Evolutionary conservation across 805 yeast genomes (phyloP), one percentile per base, ranked within the genome.

Genomic region (Maudiozyma turicensis): DNA sequence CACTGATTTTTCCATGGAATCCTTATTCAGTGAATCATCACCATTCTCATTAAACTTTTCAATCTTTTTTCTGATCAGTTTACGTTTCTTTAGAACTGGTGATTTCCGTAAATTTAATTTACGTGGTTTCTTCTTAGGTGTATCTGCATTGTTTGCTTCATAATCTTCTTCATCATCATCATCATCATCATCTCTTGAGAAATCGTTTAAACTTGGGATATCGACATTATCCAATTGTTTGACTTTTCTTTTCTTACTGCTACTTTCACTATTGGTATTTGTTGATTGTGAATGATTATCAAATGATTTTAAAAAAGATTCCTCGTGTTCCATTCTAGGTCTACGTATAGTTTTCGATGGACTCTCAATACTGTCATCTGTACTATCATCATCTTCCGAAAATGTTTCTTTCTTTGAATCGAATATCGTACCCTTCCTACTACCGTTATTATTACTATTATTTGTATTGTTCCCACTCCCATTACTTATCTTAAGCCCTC

Each of bases 11-110:
- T 14, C 37, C 6, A 42, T 13, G n/a, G 44, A 42, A 20, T 45
- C 38, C 28, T 39, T 31, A 32, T 45, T 43, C 34, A 43, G 28
- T n/a, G 29, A 10, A 30, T 31, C 31, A n/a, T 45, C 20, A n/a
- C 31, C 33, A 15, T 28, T 40, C 8, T 34, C 44, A 20, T 14
- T 30, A n/a, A 43, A 10, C 8, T 39, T 44, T 20, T 43, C 46
- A 6, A 50, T 50, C 39, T 40, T 48, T n/a, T 47, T 47, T 32
- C 42, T 52, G 8, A 55, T 35, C 8, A 54, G 45, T 44, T 48
- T 54, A 15, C 52, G 40, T 44, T 52, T 54, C 43, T 53, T 53
- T 5, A 33, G n/a, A 33, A 11, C 8, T 26, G 31, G 32, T 37
- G 9, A 3, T 30, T 7, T 11, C 14, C 13, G 13, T 20, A 10